Conservation (phyloP, 1,139 yeast genomes). For the Geotrichum australiense region DNA sequence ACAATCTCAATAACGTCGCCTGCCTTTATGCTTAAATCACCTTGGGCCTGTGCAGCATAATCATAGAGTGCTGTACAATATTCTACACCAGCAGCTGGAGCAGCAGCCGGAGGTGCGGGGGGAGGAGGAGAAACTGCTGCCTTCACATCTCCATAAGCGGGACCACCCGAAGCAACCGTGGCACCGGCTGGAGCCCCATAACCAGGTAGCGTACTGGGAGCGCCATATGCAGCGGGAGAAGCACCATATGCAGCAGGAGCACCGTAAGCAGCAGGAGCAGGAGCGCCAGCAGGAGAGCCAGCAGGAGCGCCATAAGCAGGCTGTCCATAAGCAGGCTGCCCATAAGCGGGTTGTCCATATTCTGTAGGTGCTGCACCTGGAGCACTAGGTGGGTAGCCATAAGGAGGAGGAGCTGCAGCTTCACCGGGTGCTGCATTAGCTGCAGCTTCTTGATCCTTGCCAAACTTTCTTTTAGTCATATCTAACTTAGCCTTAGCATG, state of each 20-base stretch:
- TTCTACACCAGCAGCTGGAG: slow-evolving; percentile 39
- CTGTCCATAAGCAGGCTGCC: slow-evolving; percentile 26
- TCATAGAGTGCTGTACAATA: slow-evolving; percentile 73
- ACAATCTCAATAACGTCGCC: slow-evolving; percentile 82
- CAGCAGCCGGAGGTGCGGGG: slow-evolving; percentile 38
- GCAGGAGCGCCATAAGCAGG: slow-evolving; percentile 20
- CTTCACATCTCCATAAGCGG: slow-evolving; percentile 21
- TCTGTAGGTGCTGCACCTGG: slow-evolving; percentile 28
- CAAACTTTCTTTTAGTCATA: slow-evolving; percentile 70
- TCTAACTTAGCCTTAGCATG: slow-evolving; percentile 81
- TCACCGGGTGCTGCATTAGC: slow-evolving; percentile 34
- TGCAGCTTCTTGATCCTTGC: slow-evolving; percentile 40
- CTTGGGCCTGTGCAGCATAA: slow-evolving; percentile 76
- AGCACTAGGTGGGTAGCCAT: slow-evolving; percentile 24
- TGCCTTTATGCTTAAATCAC: slow-evolving; percentile 80
- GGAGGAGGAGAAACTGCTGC: slow-evolving; percentile 25
- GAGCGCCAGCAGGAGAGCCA: slow-evolving; percentile 21
- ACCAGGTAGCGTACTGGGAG: slow-evolving; percentile 15
- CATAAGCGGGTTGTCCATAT: slow-evolving; percentile 24
- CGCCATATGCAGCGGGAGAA: slow-evolving; percentile 21
- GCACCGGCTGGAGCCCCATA: slow-evolving; percentile 15
- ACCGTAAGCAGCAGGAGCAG: slow-evolving; percentile 31
- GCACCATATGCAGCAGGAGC: slow-evolving; percentile 21
- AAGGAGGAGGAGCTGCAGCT: slow-evolving; percentile 29
- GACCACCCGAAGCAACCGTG: slow-evolving; percentile 21